These are phyloP conservation scores for Gracilaria gracilis DNA, from an alignment of 23 red algal genomes.

Conservation along the genomic window DNA sequence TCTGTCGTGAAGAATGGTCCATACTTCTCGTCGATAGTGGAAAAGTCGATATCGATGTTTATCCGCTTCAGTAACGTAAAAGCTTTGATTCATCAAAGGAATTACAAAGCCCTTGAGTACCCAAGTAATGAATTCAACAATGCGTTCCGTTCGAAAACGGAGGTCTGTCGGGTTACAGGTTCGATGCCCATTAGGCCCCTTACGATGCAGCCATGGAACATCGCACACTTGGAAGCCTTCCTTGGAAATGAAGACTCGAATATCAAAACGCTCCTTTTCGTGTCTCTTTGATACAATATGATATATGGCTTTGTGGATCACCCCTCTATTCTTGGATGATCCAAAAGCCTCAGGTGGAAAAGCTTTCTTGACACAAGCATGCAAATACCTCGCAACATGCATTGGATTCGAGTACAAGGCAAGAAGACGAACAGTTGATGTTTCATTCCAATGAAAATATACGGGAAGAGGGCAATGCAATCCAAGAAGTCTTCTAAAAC, in stretches of 20 bases:
- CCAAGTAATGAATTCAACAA: constrained; percentile 48
- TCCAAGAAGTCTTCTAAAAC: constrained; percentile 48
- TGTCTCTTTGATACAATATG: constrained; percentile 37
- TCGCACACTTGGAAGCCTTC: constrained; percentile 31
- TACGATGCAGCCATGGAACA: constrained; percentile 54
- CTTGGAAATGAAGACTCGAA: constrained; percentile 7
- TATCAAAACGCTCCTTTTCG: constrained; percentile 40
- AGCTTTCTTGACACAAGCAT: constrained; percentile 21
- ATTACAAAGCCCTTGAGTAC: constrained; percentile 53
- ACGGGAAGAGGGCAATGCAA: constrained; percentile 28
- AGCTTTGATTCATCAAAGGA: constrained; percentile 58
- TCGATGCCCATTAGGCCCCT: constrained; percentile 35
- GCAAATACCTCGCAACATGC: constrained; percentile 50
- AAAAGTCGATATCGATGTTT: constrained; percentile 49
- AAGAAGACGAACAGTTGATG: constrained; percentile 29
- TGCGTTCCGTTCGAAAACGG: constrained; percentile 25
- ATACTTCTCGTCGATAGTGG: constrained; percentile 63
- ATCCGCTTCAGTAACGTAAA: constrained; percentile 65
- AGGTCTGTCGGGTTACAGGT: constrained; percentile 59
- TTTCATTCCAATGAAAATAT: background rate
- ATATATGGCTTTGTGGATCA: constrained; percentile 34
- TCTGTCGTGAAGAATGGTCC: constrained; percentile 43
- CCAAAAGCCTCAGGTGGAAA: constrained; percentile 44
- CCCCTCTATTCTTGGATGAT: constrained; percentile 43
- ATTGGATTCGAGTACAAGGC: constrained; percentile 37